Conservation (phyloP, 2,329 filamentous ascomycete genomes). For the Ambrosiella beaveri region DNA sequence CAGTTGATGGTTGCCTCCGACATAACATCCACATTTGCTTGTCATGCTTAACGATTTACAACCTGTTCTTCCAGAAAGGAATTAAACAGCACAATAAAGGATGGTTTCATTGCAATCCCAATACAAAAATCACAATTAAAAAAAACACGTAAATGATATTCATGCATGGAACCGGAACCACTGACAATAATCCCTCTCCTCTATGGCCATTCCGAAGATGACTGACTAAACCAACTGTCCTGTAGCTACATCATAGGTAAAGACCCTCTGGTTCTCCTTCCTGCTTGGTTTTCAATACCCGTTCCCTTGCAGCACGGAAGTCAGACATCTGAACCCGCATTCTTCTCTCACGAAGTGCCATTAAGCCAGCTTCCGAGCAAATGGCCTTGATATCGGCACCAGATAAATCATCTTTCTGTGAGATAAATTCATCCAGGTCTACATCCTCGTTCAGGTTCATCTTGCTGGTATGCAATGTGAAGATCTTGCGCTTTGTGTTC, state of each 20-base stretch:
- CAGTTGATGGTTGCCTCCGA: too few relatives aligned
- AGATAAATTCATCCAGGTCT: constrained; percentile 97
- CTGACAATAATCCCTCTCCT: too few relatives aligned
- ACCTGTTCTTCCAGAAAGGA: too few relatives aligned
- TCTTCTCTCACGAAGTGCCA: constrained; percentile 82
- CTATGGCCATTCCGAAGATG: too few relatives aligned
- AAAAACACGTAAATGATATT: too few relatives aligned
- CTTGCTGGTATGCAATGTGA: constrained; percentile 93
- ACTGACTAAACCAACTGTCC: too few relatives aligned
- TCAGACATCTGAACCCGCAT: constrained; percentile 99
- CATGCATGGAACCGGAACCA: too few relatives aligned
- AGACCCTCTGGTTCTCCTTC: constrained; percentile 95
- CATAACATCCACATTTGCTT: too few relatives aligned
- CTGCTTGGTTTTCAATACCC: constrained; percentile 94
- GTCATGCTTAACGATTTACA: too few relatives aligned
- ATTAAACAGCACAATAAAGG: too few relatives aligned
- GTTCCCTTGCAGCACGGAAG: constrained; percentile 80
- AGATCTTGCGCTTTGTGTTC: constrained; percentile 95
- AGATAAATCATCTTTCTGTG: constrained; percentile 91
- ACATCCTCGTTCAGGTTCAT: constrained; percentile 94
- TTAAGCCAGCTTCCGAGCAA: constrained; percentile 87
- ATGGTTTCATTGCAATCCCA: too few relatives aligned
- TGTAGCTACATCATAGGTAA: constrained; percentile 57
- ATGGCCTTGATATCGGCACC: constrained; percentile 99
- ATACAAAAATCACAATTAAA: too few relatives aligned